Base-by-base conservation (phyloP, 2,329 filamentous ascomycete species). In the Pestalotiopsis fici region DNA sequence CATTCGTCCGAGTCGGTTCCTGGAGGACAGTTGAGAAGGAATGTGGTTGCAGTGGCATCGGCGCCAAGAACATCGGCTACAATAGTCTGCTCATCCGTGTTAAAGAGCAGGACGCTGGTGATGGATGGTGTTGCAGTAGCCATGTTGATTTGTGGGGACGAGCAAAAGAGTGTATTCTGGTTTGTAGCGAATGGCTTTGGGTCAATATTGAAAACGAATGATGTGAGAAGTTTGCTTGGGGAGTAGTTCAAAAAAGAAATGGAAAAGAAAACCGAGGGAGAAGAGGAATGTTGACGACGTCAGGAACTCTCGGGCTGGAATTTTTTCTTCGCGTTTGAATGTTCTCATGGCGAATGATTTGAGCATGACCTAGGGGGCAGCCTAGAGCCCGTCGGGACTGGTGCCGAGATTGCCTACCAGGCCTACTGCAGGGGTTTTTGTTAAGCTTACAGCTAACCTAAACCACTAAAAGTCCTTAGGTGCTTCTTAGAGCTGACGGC, bases 21-120 rank as follows among this genome's bases (percentile, higher is more conserved):
- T 13, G 63, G 13, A 4, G 63, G 63, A 28, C 63, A 65, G 54
- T 65, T 65, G 63, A 65, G 63, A 23, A 65, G 63, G 54, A 65
- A 65, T 15, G 63, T 65, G 9, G 63, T 65, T 12, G 63, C 63
- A 7, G 63, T 65, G 15, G 63, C 28, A 50, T 65, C 63, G 18
- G 63, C 63, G 9, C n/a, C 63, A 9, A 65, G 63, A 11, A 65
- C 63, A 13, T 65, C 54, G 54, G 63, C 63, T 6, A 65, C 63
- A 0, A 65, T 9, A 15, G 50, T 47, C 27, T 65, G 50, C 4
- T 50, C 6, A 23, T 65, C 63, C 25, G 63, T 65, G 54, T 65
- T 21, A n/a, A 50, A 39, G 18, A 65, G 35, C 27, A 65, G 31
- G 21, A 65, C 27, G 18, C 31, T 65, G 21, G 63, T 65, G 12